Evolutionary conservation across 108 stramenopile species (phyloP), one percentile per base, ranked within the genome.

Genomic region (Cylindrotheca fusiformis): DNA sequence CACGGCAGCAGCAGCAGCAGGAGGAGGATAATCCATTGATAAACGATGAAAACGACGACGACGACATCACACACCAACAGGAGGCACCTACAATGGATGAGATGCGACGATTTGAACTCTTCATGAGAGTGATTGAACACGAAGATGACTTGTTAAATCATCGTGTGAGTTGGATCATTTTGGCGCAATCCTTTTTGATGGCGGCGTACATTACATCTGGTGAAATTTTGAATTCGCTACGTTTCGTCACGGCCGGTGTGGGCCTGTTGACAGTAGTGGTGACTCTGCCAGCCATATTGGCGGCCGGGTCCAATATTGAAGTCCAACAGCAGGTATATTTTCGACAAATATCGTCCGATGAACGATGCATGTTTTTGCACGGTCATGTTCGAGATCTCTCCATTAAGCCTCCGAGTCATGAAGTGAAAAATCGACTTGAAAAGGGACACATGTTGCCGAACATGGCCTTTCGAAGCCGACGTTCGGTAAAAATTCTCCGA

Each of bases 101-200:
- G n/a, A n/a, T n/a, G n/a, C n/a, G n/a, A 25, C 60, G 77, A n/a
- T 78, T 78, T 45, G 77, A 78, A 59, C 47, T 78, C 21, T 78
- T 74, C 41, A 68, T 63, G 14, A 57, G 67, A 3, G 73, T 78
- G 2, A 74, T 78, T 31, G 69, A 74, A 60, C 77, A 74, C 48
- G 77, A 78, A 63, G 77, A 78, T 41, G 77, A 78, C 55, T 54
- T 78, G 14, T 47, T 78, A 10, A 78, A 78, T 56, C 77, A 78
- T 33, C 67, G 77, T 29, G 72, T 78, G n/a, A 74, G 72, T 1
- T 78, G 77, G 77, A 78, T 78, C 29, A 74, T 78, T 18, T 27
- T 78, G 21, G 77, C 77, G 0, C 77, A 78, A 67, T 78, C 77
- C 22, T 78, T 78, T 58, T 55, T 78, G 23, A 74, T 78, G 73